Percentiles rank a stretch among this genome's conserved stretches.
These are phyloP conservation scores for Retiboletus flavoniger DNA, from an alignment of 1,284 basidiomycete genomes.

Conservation along the genomic window DNA sequence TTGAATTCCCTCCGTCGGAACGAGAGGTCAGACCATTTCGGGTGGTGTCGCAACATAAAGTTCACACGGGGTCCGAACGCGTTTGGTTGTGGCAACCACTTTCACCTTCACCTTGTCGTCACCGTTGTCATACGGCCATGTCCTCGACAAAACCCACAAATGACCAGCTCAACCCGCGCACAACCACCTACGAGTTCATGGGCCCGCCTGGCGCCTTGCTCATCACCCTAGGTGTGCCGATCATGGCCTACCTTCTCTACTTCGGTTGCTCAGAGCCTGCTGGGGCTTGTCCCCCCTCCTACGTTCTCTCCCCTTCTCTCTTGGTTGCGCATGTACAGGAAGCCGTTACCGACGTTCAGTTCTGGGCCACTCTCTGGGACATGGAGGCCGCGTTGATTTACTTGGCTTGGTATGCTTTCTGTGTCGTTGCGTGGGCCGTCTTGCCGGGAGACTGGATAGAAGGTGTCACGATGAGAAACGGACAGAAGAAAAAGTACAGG, in stretches of 20 bases:
- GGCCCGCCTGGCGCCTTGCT: constrained; percentile 80
- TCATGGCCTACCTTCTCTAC: constrained; percentile 77
- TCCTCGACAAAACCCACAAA: constrained; percentile 19
- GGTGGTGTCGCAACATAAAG: not conserved
- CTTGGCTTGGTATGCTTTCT: constrained; percentile 88
- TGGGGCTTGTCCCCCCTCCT: constrained; percentile 71
- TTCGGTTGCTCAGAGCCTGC: constrained; percentile 81
- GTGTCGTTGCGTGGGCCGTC: constrained; percentile 77
- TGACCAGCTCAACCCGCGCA: constrained; percentile 58
- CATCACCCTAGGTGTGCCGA: constrained; percentile 73
- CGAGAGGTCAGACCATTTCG: not conserved
- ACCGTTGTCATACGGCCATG: constrained; percentile 10
- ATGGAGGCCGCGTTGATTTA: constrained; percentile 76
- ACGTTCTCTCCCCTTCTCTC: constrained; percentile 40
- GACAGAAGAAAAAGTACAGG: constrained; percentile 82
- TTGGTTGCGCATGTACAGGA: constrained; percentile 41
- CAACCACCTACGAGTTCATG: constrained; percentile 79
- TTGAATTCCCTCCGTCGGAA: not conserved
- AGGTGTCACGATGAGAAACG: constrained; percentile 78
- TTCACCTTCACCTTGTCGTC: not conserved
- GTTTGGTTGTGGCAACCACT: not conserved
- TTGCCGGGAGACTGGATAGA: constrained; percentile 87
- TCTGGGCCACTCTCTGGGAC: constrained; percentile 81
- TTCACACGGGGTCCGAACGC: constrained; percentile 19
- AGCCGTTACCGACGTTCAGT: constrained; percentile 51